Percentiles rank a stretch among this genome's conserved stretches.
Evolutionary conservation across 176 grass and related monocot genomes (phyloP).

Genomic region (Bolboschoenus planiculmis): DNA sequence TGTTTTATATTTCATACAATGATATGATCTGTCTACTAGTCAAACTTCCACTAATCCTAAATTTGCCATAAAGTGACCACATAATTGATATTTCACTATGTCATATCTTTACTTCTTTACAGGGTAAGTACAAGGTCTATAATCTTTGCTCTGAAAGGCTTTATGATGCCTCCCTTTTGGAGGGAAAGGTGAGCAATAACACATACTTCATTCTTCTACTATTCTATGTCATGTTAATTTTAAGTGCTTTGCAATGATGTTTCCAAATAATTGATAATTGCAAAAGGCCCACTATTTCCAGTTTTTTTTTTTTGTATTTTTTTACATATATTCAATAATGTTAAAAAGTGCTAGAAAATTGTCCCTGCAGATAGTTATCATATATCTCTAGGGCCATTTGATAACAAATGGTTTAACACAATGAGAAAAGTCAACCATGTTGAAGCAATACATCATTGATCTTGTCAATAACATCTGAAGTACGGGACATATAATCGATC

Average conservation of each 20-base stretch:
- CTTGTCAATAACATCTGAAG: neutral
- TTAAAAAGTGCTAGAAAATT: neutral
- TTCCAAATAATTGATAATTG: neutral
- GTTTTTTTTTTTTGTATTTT: too few relatives aligned
- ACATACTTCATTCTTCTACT: neutral
- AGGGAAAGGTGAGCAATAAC: constrained; percentile 69
- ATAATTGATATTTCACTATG: neutral
- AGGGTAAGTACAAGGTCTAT: constrained; percentile 99
- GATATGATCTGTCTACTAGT: neutral
- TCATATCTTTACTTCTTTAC: constrained; percentile 26
- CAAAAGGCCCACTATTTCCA: neutral
- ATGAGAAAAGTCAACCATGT: neutral
- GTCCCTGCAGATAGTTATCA: neutral
- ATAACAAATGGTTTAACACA: neutral
- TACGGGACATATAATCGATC: neutral
- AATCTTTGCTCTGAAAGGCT: constrained; percentile 97
- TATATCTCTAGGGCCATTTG: neutral
- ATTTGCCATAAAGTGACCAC: neutral
- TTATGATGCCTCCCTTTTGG: constrained; percentile 95
- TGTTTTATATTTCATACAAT: neutral
- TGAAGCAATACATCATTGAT: neutral
- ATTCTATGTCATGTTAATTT: neutral
- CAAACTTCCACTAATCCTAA: neutral
- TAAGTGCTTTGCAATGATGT: neutral
- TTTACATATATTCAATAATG: neutral